Evolutionary conservation across 805 yeast species (phyloP).

Genomic region (Kazachstania viticola): DNA sequence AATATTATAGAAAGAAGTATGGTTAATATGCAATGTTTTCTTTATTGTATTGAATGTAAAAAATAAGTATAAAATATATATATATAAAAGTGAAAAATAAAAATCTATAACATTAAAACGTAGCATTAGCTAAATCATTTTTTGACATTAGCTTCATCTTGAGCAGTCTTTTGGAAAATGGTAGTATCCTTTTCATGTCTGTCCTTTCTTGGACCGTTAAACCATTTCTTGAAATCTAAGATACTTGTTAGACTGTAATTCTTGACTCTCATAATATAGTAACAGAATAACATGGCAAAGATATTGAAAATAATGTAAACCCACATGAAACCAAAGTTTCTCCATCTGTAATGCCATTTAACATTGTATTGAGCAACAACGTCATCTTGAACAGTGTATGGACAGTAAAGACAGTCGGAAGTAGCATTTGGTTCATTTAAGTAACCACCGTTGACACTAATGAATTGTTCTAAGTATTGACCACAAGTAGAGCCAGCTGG

Average conservation of each 20-base stretch:
- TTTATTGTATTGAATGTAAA: too few relatives aligned
- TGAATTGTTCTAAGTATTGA: constrained; percentile 29
- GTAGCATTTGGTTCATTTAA: constrained; percentile 35
- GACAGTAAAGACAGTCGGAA: constrained; percentile 49
- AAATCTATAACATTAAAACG: too few relatives aligned
- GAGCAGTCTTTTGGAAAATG: constrained; percentile 30
- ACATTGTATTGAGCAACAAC: constrained; percentile 39
- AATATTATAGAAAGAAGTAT: too few relatives aligned
- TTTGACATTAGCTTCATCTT: constrained; percentile 30
- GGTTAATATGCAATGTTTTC: too few relatives aligned
- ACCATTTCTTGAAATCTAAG: constrained; percentile 30
- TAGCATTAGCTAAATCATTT: too few relatives aligned
- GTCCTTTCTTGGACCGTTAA: constrained; percentile 32
- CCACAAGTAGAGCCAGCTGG: constrained; percentile 41
- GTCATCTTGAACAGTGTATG: constrained; percentile 42
- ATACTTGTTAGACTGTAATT: constrained; percentile 27
- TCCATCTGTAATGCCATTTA: constrained; percentile 44
- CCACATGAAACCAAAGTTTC: constrained; percentile 49
- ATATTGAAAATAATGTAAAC: constrained; percentile 33
- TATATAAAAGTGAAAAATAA: too few relatives aligned
- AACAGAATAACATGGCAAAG: constrained; percentile 29
- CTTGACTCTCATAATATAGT: constrained; percentile 30
- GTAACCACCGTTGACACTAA: constrained; percentile 34
- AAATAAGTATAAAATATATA: too few relatives aligned
- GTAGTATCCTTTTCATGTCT: constrained; percentile 38